phyloP scores from a whole-genome alignment of 2,329 filamentous ascomycete species.

The Fusarium sterilihyphosum region DNA sequence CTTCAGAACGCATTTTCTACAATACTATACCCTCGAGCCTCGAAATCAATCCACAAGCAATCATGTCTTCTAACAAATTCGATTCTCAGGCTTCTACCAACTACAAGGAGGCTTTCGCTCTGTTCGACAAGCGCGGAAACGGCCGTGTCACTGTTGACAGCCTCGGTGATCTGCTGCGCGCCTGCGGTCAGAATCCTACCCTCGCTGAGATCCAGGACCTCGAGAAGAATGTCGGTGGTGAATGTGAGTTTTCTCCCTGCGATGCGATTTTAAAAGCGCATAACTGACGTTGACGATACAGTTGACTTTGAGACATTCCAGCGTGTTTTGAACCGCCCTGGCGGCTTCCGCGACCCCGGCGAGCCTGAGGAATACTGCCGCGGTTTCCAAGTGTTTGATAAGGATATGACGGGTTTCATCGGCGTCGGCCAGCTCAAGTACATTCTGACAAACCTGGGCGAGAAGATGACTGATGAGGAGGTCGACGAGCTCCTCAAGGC shows the following conservation, averaged over 20 bases:
- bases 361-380: constrained; percentile 98
- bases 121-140: constrained; percentile 99
- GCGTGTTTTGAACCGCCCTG: constrained; percentile 95
- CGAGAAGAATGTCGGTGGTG: constrained; percentile 87
- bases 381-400: constrained; percentile 99
- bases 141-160: constrained; percentile 88
- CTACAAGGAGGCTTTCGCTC: constrained; percentile 99
- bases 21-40: neutral
- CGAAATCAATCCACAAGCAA: constrained; percentile 28
- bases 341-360: constrained; percentile 97
- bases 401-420: constrained; percentile 98
- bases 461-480: constrained; percentile 99
- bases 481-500: constrained; percentile 99
- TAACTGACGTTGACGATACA: constrained; percentile 50
- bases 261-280: neutral
- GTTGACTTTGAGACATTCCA: constrained; percentile 98
- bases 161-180: constrained; percentile 92
- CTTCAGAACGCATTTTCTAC: constrained; percentile 14
- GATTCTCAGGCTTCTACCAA: constrained; percentile 82
- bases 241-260: constrained; percentile 74
- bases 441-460: constrained; percentile 95
- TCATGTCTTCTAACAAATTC: constrained; percentile 63
- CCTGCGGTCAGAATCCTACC: constrained; percentile 98
- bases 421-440: constrained; percentile 98
- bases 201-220: constrained; percentile 91